Evolutionary conservation across 2,329 filamentous ascomycete species (phyloP), one percentile per base, ranked within the genome.

Genomic region (Mollisia scopiformis): DNA sequence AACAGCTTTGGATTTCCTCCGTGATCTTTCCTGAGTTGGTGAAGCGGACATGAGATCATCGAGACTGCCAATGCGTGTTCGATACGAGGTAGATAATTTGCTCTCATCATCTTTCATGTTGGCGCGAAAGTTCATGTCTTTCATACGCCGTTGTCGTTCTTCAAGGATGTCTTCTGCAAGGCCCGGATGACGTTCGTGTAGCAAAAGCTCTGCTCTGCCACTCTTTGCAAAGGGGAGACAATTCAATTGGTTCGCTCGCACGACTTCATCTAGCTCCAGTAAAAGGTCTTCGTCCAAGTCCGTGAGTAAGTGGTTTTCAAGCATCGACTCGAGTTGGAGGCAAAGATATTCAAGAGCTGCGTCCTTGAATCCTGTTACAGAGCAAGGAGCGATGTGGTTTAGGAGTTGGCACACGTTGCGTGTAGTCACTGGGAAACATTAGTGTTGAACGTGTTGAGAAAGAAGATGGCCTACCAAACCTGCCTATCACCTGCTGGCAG

Each of bases 341-440:
- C 93, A 97, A 23, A 97, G 87, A 72, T 97, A 99, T 73, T 97
- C 92, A 30, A 98, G 79, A 0, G 90, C 91, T 10, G 90, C 90
- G 67, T 95, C 86, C 75, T 96, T 97, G 78, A 99, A 97, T 59
- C 90, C 87, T 0, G 86, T 86, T 6, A 97, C 88, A 0, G 89
- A 90, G 72, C 90, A 96, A 2, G 91, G 90, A 47, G 92, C 90
- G 62, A 97, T 90, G 1, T 89, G 89, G 71, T 96, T 97, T 11
- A 99, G 81, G 16, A 98, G 80, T 55, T 89, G 87, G 61, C 91
- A 91, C 27, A 97, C 89, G 72, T 97, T 99, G 27, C 93, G 88
- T 5, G 87, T 89, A 52, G 87, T 92, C n/a, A 93, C 89, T 83
- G 65, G 33, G 35, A 21, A 52, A 55, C 52, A 41, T 50, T 59